Conservation (phyloP, 306 rosid genomes). For the Hylodesmum podocarpum region DNA sequence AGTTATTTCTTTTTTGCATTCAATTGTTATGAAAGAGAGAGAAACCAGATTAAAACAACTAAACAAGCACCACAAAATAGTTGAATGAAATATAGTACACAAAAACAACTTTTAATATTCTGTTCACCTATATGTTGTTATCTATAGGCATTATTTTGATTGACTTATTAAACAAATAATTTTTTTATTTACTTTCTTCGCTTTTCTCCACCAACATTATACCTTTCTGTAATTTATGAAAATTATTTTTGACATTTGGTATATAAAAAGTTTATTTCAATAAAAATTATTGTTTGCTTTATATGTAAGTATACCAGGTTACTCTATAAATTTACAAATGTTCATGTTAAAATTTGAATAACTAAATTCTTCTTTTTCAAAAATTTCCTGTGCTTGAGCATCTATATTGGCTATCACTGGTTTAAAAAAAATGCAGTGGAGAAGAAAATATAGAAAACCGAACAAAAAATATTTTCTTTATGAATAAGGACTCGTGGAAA, state of each 20-base stretch:
- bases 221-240: not conserved
- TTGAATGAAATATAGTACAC: not conserved
- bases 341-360: not conserved
- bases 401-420: not conserved
- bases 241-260: not conserved
- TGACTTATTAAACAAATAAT: not conserved
- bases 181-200: not conserved
- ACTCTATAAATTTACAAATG: not conserved
- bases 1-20: not conserved
- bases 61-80: not conserved
- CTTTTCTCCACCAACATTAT: not conserved
- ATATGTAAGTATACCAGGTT: not conserved
- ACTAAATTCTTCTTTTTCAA: not conserved
- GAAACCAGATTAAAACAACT: not conserved
- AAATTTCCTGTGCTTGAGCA: not conserved
- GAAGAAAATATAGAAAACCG: not conserved
- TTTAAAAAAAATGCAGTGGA: slow-evolving; percentile 3
- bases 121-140: not conserved
- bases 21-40: not conserved
- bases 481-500: not conserved
- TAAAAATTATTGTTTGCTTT: not conserved
- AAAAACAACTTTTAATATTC: not conserved
- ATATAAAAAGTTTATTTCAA: not conserved
- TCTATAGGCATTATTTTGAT: not conserved
- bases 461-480: not conserved